Conservation (phyloP, 495 filamentous ascomycete species). For the Neurospora sp. region DNA sequence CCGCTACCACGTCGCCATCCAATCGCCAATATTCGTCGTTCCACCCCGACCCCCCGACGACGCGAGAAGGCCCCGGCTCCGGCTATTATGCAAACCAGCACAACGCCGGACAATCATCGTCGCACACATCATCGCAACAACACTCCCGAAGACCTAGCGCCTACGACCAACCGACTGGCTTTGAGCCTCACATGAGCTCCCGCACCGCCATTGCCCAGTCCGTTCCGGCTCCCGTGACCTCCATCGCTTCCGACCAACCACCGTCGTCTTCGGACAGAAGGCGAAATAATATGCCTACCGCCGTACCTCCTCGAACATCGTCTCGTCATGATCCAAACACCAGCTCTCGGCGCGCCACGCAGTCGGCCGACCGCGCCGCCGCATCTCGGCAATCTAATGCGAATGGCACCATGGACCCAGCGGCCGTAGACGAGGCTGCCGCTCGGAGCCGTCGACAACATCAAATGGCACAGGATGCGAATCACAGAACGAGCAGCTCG, state of each 20-base stretch:
- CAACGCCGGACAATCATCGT: conserved; percentile 20
- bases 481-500: conserved; percentile 39
- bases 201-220: conserved; percentile 33
- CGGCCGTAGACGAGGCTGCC: conserved; percentile 30
- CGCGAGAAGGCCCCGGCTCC: conserved; percentile 27
- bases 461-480: conserved; percentile 28
- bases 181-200: conserved; percentile 39
- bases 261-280: conserved; percentile 30
- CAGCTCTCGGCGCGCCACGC: conserved; percentile 32
- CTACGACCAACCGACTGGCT: conserved; percentile 34
- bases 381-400: conserved; percentile 27
- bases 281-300: conserved; percentile 31
- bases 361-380: conserved; percentile 30
- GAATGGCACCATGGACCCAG: conserved; percentile 19
- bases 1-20: conserved; percentile 35
- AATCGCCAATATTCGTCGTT: conserved; percentile 33
- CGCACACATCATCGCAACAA: conserved; percentile 32
- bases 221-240: conserved; percentile 36
- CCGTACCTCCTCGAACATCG: conserved; percentile 54
- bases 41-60: conserved; percentile 30
- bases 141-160: conserved; percentile 43
- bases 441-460: conserved; percentile 40
- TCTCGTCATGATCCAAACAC: conserved; percentile 38
- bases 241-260: conserved; percentile 30
- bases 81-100: conserved; percentile 33